phyloP scores from a whole-genome alignment of 148 eudicot genomes.

The Cornus kousa region DNA sequence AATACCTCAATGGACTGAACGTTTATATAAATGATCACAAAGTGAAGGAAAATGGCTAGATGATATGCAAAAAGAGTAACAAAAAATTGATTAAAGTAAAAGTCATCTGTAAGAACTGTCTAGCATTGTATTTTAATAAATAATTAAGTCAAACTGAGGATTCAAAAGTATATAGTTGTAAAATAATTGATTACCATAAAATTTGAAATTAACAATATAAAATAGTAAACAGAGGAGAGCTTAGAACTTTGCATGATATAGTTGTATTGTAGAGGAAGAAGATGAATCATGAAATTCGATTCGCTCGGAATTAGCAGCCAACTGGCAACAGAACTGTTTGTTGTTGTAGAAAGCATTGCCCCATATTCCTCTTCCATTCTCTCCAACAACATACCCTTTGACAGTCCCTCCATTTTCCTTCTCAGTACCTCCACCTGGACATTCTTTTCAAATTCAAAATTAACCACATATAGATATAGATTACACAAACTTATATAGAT shows the following conservation, averaged over 20 bases:
- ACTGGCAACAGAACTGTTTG: constrained; percentile 36
- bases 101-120: background rate
- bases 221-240: background rate
- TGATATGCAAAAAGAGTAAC: too few species aligned
- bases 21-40: too few species aligned
- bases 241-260: constrained; percentile 41
- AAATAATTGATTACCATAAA: background rate
- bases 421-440: constrained; percentile 61
- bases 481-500: background rate
- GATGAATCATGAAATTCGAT: constrained; percentile 46
- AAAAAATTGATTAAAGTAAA: too few species aligned
- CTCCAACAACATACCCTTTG: constrained; percentile 64
- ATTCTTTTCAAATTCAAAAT: constrained; percentile 1
- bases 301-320: constrained; percentile 60
- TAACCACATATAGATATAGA: background rate
- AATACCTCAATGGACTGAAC: too few species aligned
- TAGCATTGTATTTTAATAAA: background rate
- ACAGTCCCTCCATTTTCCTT: constrained; percentile 71
- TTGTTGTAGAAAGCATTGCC: constrained; percentile 44
- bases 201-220: too few species aligned
- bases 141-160: background rate
- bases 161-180: too few species aligned
- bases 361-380: constrained; percentile 77
- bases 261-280: constrained; percentile 30
- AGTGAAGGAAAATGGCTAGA: too few species aligned